Evolutionary conservation across 2,329 filamentous ascomycete genomes (phyloP).

Genomic region (Zymoseptoria tritici): DNA sequence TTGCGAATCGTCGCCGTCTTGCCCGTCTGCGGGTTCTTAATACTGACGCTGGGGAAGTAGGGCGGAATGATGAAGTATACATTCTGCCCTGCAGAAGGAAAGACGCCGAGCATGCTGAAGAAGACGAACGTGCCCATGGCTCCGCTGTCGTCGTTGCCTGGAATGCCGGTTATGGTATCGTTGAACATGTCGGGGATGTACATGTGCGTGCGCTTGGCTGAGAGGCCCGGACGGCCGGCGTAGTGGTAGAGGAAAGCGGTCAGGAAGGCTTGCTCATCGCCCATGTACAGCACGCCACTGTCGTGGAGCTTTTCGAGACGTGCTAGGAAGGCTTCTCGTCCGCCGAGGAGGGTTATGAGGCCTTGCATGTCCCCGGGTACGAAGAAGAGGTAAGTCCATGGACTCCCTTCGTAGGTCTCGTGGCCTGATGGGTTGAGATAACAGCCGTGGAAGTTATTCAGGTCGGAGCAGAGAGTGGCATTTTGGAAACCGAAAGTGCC

Average conservation of each 20-base stretch:
- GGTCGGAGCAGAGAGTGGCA: constrained; percentile 13
- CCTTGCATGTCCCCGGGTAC: constrained; percentile 17
- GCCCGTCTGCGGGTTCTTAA: constrained; percentile 47
- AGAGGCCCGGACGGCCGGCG: constrained; percentile 54
- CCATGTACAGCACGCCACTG: constrained; percentile 35
- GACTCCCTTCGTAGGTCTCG: constrained; percentile 16
- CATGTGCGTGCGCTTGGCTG: constrained; percentile 51
- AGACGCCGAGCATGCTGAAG: constrained; percentile 63
- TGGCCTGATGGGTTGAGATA: constrained; percentile 31
- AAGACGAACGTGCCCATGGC: constrained; percentile 65
- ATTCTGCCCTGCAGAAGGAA: constrained; percentile 61
- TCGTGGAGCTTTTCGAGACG: constrained; percentile 53
- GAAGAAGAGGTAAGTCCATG: constrained; percentile 18
- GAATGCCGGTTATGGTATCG: constrained; percentile 49
- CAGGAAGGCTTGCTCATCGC: constrained; percentile 26
- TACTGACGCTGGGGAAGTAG: constrained; percentile 54
- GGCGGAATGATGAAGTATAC: constrained; percentile 44
- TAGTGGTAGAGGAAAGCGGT: constrained; percentile 58
- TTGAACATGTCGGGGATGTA: constrained; percentile 55
- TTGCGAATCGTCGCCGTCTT: constrained; percentile 44
- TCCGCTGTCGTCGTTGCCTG: constrained; percentile 64
- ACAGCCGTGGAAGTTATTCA: constrained; percentile 16
- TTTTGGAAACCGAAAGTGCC: constrained; percentile 16
- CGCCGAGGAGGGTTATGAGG: constrained; percentile 13
- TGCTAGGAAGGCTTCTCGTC: constrained; percentile 11